These are phyloP conservation scores for Raffaelea albimanens DNA, from an alignment of 2,329 filamentous ascomycete genomes.

Conservation along the genomic window DNA sequence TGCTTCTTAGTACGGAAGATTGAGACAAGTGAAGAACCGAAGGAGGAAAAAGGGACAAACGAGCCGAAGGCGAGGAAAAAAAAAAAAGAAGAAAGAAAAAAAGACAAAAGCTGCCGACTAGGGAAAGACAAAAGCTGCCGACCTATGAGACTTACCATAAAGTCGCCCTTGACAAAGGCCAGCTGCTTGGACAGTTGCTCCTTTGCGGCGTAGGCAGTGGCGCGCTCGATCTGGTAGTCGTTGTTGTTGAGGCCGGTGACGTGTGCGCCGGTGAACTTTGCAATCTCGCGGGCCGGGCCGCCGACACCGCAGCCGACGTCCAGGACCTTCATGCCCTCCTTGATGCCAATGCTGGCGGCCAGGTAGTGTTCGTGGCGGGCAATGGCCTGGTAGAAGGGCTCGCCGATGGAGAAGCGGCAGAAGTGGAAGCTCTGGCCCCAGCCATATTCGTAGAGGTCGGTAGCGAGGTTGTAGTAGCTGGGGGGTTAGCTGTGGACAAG, in stretches of 20 bases:
- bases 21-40: neutral
- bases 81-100: neutral
- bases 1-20: no score
- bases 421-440: slow-evolving; percentile 98
- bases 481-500: no score
- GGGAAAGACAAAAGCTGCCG: neutral
- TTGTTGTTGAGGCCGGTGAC: slow-evolving; percentile 96
- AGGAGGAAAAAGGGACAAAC: neutral
- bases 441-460: slow-evolving; percentile 91
- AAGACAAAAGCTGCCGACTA: neutral
- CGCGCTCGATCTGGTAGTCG: slow-evolving; percentile 95
- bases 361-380: slow-evolving; percentile 97
- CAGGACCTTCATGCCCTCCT: slow-evolving; percentile 78
- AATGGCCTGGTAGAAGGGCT: slow-evolving; percentile 84
- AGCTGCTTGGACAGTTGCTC: slow-evolving; percentile 74
- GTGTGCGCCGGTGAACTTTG: slow-evolving; percentile 86
- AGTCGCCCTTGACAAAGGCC: slow-evolving; percentile 87
- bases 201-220: slow-evolving; percentile 73
- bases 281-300: slow-evolving; percentile 89
- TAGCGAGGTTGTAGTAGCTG: slow-evolving; percentile 95
- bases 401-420: slow-evolving; percentile 80
- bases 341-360: slow-evolving; percentile 77
- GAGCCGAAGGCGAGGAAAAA: neutral
- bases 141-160: slow-evolving; percentile 49
- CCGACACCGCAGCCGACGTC: slow-evolving; percentile 97